Percentiles rank a stretch among this genome's conserved stretches.
Evolutionary conservation across 2,329 filamentous ascomycete genomes (phyloP).

Genomic region (Cladosporium cucumerinum): DNA sequence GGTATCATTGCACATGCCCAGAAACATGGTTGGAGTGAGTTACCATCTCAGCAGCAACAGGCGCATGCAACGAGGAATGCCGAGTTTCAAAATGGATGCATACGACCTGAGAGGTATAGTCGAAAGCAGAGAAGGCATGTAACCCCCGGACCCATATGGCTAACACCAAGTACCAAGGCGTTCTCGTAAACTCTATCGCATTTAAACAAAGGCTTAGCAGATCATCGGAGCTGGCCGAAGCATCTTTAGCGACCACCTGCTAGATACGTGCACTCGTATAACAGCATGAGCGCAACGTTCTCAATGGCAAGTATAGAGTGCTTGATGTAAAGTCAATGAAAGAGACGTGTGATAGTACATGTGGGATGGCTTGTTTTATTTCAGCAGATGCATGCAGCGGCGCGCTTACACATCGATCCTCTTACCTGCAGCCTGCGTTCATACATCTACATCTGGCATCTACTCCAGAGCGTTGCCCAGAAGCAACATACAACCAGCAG

Average conservation of each 20-base stretch:
- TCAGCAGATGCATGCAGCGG: not conserved
- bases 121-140: not conserved
- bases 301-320: not conserved
- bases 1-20: not conserved
- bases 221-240: not conserved
- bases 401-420: not conserved
- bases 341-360: not conserved
- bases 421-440: too few relatives aligned
- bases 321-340: not conserved
- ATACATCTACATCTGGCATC: not conserved
- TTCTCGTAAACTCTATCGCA: not conserved
- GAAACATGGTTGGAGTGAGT: not conserved
- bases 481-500: not conserved
- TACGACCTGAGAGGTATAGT: not conserved
- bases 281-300: not conserved
- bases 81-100: not conserved
- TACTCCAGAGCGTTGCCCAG: not conserved
- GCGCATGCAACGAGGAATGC: not conserved
- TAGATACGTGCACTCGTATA: not conserved
- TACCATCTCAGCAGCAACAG: not conserved
- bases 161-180: not conserved
- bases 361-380: not conserved
- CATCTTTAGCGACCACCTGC: too few relatives aligned
- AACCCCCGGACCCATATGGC: not conserved
- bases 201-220: not conserved